Base-by-base conservation (phyloP, 2,329 filamentous ascomycete genomes). In the Fusarium sambucinum region DNA sequence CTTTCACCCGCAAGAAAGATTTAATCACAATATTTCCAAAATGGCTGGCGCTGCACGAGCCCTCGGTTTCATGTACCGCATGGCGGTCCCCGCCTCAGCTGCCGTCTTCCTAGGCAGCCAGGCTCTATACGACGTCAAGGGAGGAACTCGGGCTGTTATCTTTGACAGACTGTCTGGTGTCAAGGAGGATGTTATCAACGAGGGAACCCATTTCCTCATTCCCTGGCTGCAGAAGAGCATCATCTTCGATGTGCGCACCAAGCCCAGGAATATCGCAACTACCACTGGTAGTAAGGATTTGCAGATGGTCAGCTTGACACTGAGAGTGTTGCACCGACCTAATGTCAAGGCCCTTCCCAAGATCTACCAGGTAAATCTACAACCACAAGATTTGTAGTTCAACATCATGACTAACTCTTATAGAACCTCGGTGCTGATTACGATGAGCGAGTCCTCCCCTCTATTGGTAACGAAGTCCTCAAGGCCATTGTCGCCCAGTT, bases 401-500 rank as follows among this genome's bases (percentile, higher is more conserved):
- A 19, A n/a, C 13, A 14, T 23, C 17, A 23, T 38, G 44, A 17
- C 72, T 74, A 44, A 74, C 52, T 13, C 16, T 21, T 45, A 25
- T 72, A 98, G 95, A 96, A 94, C 78, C 95, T 99, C 80, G 96
- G 96, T 77, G 92, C 90, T 84, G 96, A 99, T 81, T 99, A 99
- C 85, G 96, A 99, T 80, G 96, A 99, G 87, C 89, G 96, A 81
- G 96, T 99, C 61, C 91, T 99, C 75, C 96, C 96, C 48, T 97
- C 94, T 72, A 99, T 99, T 82, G 96, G 96, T 76, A 99, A 99
- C 85, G 96, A 99, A 89, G 96, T 99, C 74, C 90, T 99, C 78
- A 99, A 99, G 86, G 89, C 94, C 76, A 97, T 99, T 75, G 96
- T 99, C 59, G 96, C 96, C 69, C 96, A 98, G 81, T 99, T 99